phyloP scores from a whole-genome alignment of 1,284 basidiomycete species.

The Naganishia sp. region DNA sequence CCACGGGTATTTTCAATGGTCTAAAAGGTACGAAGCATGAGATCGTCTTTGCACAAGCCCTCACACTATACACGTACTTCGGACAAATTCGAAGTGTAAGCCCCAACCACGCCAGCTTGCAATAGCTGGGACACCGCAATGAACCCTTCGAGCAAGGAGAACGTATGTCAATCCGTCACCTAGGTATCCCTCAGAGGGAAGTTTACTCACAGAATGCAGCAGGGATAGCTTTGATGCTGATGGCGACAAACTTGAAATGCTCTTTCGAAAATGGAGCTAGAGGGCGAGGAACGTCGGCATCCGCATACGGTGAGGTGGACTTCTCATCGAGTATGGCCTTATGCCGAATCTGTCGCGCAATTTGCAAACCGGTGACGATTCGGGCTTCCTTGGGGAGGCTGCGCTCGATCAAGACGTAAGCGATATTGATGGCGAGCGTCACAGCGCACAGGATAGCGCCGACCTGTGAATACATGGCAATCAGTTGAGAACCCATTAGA shows the following conservation, averaged over 20 bases:
- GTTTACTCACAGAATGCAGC: constrained; percentile 39
- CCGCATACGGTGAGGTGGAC: neutral
- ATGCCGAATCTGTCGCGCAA: constrained; percentile 14
- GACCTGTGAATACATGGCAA: constrained; percentile 30
- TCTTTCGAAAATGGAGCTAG: constrained; percentile 32
- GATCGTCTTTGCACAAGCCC: constrained; percentile 38
- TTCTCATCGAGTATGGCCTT: neutral
- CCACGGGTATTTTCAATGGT: constrained; percentile 45
- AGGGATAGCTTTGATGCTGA: constrained; percentile 34
- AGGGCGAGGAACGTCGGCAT: neutral
- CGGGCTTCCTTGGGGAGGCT: constrained; percentile 43
- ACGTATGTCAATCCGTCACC: neutral
- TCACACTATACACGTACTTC: constrained; percentile 39
- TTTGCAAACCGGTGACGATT: constrained; percentile 38
- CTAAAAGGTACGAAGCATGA: constrained; percentile 17
- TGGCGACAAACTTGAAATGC: constrained; percentile 22
- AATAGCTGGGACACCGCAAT: constrained; percentile 38
- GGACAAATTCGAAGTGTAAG: constrained; percentile 53
- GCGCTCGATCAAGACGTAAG: constrained; percentile 49
- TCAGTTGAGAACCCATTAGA: constrained; percentile 1
- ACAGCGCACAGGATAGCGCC: constrained; percentile 45
- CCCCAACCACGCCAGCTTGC: constrained; percentile 50
- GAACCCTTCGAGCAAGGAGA: constrained; percentile 1
- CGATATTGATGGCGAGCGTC: constrained; percentile 42
- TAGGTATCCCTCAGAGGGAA: neutral